Percentiles rank a stretch among this genome's conserved stretches.
phyloP scores from a whole-genome alignment of 305 asterid species.

The Fraxinus paxiana region DNA sequence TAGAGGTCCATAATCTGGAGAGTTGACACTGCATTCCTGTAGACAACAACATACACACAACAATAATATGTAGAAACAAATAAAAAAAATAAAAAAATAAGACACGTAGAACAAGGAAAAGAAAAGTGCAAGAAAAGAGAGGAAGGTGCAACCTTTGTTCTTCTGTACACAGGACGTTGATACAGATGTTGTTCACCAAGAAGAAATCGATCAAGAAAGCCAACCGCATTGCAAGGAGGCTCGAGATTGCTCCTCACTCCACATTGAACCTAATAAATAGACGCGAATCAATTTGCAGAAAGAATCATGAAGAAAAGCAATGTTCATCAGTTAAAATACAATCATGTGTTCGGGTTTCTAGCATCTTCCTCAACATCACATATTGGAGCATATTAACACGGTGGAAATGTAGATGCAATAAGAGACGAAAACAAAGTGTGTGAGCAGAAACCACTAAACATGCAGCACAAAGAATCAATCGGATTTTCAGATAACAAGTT shows the following conservation, averaged over 20 bases:
- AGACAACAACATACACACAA: constrained; percentile 3
- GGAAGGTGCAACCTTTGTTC: constrained; percentile 60
- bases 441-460: neutral
- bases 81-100: neutral
- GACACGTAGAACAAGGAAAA: constrained; percentile 3
- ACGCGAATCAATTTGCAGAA: neutral
- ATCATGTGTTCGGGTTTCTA: neutral
- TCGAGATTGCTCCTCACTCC: constrained; percentile 67
- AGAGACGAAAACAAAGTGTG: neutral
- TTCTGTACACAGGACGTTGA: constrained; percentile 77
- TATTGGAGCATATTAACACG: neutral
- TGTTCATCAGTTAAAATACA: neutral
- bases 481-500: neutral
- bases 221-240: constrained; percentile 92
- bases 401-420: neutral
- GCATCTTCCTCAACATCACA: neutral
- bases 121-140: constrained; percentile 6
- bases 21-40: constrained; percentile 77
- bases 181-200: constrained; percentile 79
- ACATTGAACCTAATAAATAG: constrained; percentile 57
- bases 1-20: constrained; percentile 84
- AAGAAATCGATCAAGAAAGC: constrained; percentile 64
- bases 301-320: neutral
- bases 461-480: neutral
- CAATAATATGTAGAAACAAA: neutral